Conservation (phyloP, 2,329 filamentous ascomycete genomes). For the Paraphoma chrysanthemicola region DNA sequence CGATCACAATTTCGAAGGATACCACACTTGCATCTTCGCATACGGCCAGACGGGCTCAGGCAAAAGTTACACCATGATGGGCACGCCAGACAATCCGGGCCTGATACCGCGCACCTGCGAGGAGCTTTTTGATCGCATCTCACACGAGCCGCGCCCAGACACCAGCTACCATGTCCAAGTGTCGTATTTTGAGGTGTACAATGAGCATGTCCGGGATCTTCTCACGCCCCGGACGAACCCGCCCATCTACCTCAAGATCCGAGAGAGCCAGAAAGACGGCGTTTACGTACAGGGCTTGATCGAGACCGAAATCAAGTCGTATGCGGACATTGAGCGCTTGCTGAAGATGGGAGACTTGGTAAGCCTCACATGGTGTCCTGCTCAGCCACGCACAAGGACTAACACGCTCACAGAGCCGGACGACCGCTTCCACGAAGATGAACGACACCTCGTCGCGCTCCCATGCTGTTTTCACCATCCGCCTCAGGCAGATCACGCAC, state of each 20-base stretch:
- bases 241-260: conserved; percentile 94
- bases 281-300: conserved; percentile 97
- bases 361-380: conserved; percentile 4
- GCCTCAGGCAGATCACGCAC: conserved; percentile 97
- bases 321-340: conserved; percentile 83
- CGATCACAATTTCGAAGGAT: conserved; percentile 99
- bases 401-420: conserved; percentile 66
- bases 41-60: conserved; percentile 98
- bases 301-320: conserved; percentile 87
- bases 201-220: conserved; percentile 95
- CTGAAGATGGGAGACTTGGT: conserved; percentile 86
- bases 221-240: conserved; percentile 80
- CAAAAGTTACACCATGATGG: conserved; percentile 99
- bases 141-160: conserved; percentile 82
- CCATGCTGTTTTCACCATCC: conserved; percentile 97
- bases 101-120: conserved; percentile 95
- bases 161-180: conserved; percentile 97
- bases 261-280: conserved; percentile 92
- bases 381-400: conserved; percentile 4
- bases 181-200: conserved; percentile 99
- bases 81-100: conserved; percentile 80
- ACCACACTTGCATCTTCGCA: conserved; percentile 98
- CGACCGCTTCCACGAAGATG: conserved; percentile 96
- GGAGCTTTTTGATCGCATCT: conserved; percentile 93
- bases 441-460: conserved; percentile 97